A percentile compares a stretch with the other conserved stretches of the same genome.
phyloP scores from a whole-genome alignment of 352 stramenopile genomes.

The Albugo candida region DNA sequence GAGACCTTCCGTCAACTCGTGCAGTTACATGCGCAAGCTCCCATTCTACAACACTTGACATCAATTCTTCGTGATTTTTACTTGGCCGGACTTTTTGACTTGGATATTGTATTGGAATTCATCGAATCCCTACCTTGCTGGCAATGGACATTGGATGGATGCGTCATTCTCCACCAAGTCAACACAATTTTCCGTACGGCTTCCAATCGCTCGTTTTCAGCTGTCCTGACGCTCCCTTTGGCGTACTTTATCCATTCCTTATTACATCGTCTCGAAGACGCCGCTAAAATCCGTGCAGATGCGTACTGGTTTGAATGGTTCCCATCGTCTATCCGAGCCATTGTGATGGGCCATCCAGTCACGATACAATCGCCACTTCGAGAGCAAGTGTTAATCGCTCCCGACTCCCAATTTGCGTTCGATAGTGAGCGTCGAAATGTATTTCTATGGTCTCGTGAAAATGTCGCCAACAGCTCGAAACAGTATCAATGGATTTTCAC shows the following conservation, averaged over 20 bases:
- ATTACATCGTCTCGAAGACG: constrained; percentile 35
- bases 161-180: constrained; percentile 35
- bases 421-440: constrained; percentile 28
- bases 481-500: constrained; percentile 32
- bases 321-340: constrained; percentile 23
- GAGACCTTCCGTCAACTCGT: constrained; percentile 34
- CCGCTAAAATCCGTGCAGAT: constrained; percentile 26
- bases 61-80: constrained; percentile 38
- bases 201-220: constrained; percentile 11
- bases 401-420: constrained; percentile 19
- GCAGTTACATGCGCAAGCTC: constrained; percentile 18
- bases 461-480: constrained; percentile 15
- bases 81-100: constrained; percentile 33
- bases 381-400: constrained; percentile 26
- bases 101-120: constrained; percentile 45
- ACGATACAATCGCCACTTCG: constrained; percentile 17
- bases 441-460: constrained; percentile 20
- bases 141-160: constrained; percentile 52
- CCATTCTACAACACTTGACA: constrained; percentile 19
- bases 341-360: constrained; percentile 23
- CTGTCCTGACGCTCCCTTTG: constrained; percentile 35
- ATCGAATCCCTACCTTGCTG: constrained; percentile 40
- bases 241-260: constrained; percentile 51
- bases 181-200: constrained; percentile 21
- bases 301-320: constrained; percentile 51